These are phyloP conservation scores for Pichia sp. DNA, from an alignment of 1,139 yeast species.

Conservation along the genomic window DNA sequence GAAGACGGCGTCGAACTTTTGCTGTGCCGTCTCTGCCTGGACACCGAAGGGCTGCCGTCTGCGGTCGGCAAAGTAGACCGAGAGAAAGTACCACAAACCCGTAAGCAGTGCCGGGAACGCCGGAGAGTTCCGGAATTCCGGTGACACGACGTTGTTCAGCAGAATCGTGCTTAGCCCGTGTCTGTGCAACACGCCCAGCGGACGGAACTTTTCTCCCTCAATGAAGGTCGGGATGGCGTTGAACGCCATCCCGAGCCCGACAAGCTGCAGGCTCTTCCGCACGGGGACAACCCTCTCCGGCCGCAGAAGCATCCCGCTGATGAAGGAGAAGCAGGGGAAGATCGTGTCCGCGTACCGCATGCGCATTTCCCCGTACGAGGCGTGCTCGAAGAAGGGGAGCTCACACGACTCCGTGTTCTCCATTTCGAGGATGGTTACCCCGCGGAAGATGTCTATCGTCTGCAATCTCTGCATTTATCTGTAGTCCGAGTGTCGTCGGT, in stretches of 20 bases:
- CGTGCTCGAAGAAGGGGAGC: slow-evolving; percentile 28
- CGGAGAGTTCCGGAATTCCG: slow-evolving; percentile 1
- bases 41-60: slow-evolving; percentile 27
- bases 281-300: slow-evolving; percentile 17
- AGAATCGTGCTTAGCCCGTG: slow-evolving; percentile 33
- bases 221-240: slow-evolving; percentile 25
- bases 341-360: slow-evolving; percentile 36
- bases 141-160: slow-evolving; percentile 9
- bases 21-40: slow-evolving; percentile 33
- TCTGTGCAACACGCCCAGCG: slow-evolving; percentile 36
- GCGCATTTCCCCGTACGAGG: slow-evolving; percentile 27
- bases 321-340: slow-evolving; percentile 35
- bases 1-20: slow-evolving; percentile 29
- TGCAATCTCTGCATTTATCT: slow-evolving; percentile 4
- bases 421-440: slow-evolving; percentile 36
- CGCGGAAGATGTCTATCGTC: slow-evolving; percentile 31
- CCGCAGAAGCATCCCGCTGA: slow-evolving; percentile 32
- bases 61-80: not conserved
- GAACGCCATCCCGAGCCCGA: slow-evolving; percentile 36
- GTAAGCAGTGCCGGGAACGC: not conserved
- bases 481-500: no score
- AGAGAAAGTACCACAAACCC: not conserved
- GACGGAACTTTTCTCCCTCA: slow-evolving; percentile 25
- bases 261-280: slow-evolving; percentile 26
- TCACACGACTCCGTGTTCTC: slow-evolving; percentile 31